Base-by-base conservation (phyloP, 129 eudicot genomes). In the Flaveria trinervia region DNA sequence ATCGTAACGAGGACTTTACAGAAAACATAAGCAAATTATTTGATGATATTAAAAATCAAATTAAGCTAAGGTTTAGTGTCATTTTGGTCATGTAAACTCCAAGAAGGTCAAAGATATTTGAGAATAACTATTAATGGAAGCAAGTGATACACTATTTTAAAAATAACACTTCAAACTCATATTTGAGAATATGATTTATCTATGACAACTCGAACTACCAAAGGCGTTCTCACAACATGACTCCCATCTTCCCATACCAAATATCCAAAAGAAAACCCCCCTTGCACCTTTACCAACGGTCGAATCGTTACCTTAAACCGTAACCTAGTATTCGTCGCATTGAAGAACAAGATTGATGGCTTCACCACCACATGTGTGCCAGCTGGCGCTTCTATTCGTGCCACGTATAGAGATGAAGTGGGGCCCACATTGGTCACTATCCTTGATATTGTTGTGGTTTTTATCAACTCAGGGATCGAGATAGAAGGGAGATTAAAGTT, bases 401-500 rank as follows among this genome's bases (percentile, higher is more conserved):
- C 85, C 25, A 36, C 50, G 43, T 88, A 88, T n/a, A 68, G 17
- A 3, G 85, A 82, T 50, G 13, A 18, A 3, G 50, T 52, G 2
- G 85, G 88, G 23, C 88, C 88, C 18, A 89, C 90, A 66, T 86
- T 89, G 7, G 88, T 86, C 43, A 86, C 85, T 0, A 67, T 77
- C 68, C 92, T 80, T 20, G 84, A 77, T 18, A 89, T 79, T 4
- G 85, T 89, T 56, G 76, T 30, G 49, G 65, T 46, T 9, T 77
- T 80, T 61, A 50, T 77, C 7, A 83, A 41, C 68, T 84, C 81
- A 3, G 90, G 85, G 36, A 88, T 81, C 22, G 87, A 59, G 33
- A 86, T 76, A n/a, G 90, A 89, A 1, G 88, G 90, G 44, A 79
- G 45, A 77, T 89, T 89, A 45, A 83, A 75, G 80, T 84, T 84